Percentiles rank a stretch among this genome's conserved stretches.
Evolutionary conservation across 345 rosid species (phyloP).

Genomic region (Heritiera littoralis): DNA sequence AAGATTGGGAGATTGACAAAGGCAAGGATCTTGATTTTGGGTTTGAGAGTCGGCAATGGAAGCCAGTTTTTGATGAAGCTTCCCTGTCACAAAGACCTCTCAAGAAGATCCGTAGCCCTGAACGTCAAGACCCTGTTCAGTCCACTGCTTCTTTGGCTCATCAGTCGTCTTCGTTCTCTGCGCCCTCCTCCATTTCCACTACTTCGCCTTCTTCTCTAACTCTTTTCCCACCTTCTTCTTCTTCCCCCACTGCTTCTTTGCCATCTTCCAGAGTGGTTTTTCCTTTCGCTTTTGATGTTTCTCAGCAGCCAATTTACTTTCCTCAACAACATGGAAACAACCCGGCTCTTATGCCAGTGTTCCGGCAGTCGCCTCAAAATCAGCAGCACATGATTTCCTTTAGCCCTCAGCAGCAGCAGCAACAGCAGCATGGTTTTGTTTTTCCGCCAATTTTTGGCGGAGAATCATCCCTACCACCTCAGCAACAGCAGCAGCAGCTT

Average conservation of each 20-base stretch:
- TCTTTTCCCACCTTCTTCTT: constrained; percentile 27
- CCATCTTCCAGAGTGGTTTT: constrained; percentile 46
- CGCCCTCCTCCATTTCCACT: constrained; percentile 26
- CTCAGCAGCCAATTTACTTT: constrained; percentile 37
- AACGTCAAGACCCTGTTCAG: constrained; percentile 43
- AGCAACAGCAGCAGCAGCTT: constrained; percentile 46
- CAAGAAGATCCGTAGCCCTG: constrained; percentile 67
- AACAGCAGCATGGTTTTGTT: constrained; percentile 19
- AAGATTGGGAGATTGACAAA: constrained; percentile 45
- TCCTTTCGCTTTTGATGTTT: constrained; percentile 55
- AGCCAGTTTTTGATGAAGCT: constrained; percentile 55
- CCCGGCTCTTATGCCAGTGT: constrained; percentile 32
- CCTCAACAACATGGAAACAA: constrained; percentile 42
- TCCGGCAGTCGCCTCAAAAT: constrained; percentile 34
- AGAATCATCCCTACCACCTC: constrained; percentile 32
- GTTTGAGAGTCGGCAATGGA: constrained; percentile 51
- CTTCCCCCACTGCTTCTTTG: constrained; percentile 3
- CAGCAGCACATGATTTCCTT: constrained; percentile 84
- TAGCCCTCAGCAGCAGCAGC: constrained; percentile 50
- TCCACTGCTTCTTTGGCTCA: constrained; percentile 24
- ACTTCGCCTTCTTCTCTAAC: constrained; percentile 21
- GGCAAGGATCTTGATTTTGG: constrained; percentile 34
- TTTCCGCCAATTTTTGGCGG: constrained; percentile 38
- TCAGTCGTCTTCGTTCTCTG: constrained; percentile 29
- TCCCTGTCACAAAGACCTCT: constrained; percentile 55